Percentiles rank a stretch among this genome's conserved stretches.
Evolutionary conservation across 2,329 filamentous ascomycete species (phyloP).

Genomic region (Aureobasidium zeae): DNA sequence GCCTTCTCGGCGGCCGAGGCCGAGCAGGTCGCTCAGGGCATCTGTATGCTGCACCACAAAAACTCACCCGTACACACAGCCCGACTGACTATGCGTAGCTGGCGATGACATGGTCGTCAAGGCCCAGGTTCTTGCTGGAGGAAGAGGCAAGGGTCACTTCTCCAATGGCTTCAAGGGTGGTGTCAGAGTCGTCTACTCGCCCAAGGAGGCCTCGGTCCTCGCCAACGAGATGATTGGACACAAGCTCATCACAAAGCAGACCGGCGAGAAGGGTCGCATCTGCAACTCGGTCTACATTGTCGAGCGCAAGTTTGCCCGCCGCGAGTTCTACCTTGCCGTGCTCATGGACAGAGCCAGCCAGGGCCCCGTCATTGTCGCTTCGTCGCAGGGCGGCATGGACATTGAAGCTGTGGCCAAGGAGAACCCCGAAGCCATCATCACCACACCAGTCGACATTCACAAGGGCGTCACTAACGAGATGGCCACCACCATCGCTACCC

Average conservation of each 20-base stretch:
- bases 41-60: conserved; percentile 48
- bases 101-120: conserved; percentile 98
- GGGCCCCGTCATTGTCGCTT: conserved; percentile 90
- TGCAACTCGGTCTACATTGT: conserved; percentile 98
- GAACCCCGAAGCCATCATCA: conserved; percentile 89
- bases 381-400: conserved; percentile 97
- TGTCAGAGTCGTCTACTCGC: conserved; percentile 97
- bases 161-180: conserved; percentile 98
- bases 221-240: conserved; percentile 99
- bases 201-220: conserved; percentile 92
- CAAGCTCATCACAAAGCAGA: conserved; percentile 99
- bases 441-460: conserved; percentile 89
- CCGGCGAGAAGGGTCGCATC: conserved; percentile 80
- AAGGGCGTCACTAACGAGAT: conserved; percentile 92
- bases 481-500: conserved; percentile 75
- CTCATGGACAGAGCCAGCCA: conserved; percentile 94
- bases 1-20: conserved; percentile 78
- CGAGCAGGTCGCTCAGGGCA: conserved; percentile 79
- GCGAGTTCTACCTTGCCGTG: conserved; percentile 97
- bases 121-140: conserved; percentile 95
- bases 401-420: conserved; percentile 99
- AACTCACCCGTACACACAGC: conserved; percentile 2
- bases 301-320: conserved; percentile 97
- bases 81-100: conserved; percentile 37
- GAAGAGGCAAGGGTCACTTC: conserved; percentile 94